Evolutionary conservation across 768 basidiomycete genomes (phyloP).

Genomic region (Calocera cornea): DNA sequence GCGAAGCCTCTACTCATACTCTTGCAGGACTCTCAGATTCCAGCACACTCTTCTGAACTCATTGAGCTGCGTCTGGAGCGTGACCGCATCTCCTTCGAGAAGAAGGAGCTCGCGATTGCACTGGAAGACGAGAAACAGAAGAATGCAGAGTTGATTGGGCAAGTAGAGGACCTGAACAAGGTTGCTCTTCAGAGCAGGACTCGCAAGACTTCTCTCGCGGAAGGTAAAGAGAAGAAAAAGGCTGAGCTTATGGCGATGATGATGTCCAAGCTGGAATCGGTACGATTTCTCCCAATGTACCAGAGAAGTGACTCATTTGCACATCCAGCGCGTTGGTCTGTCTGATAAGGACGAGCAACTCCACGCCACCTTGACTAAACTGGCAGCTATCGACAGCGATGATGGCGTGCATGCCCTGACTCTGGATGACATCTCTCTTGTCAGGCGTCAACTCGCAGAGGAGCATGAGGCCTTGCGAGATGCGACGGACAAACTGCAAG

Average conservation of each 20-base stretch:
- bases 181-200: slow-evolving; percentile 62
- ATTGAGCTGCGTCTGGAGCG: slow-evolving; percentile 85
- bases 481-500: slow-evolving; percentile 74
- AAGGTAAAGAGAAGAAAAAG: slow-evolving; percentile 98
- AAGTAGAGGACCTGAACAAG: slow-evolving; percentile 80
- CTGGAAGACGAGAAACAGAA: slow-evolving; percentile 93
- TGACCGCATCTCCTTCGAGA: slow-evolving; percentile 86
- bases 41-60: slow-evolving; percentile 47
- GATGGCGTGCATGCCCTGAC: slow-evolving; percentile 43
- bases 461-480: slow-evolving; percentile 76
- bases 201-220: slow-evolving; percentile 73
- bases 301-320: slow-evolving; percentile 7
- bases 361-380: slow-evolving; percentile 65
- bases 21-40: slow-evolving; percentile 4
- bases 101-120: slow-evolving; percentile 85
- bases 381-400: slow-evolving; percentile 65
- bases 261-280: slow-evolving; percentile 98
- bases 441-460: slow-evolving; percentile 79
- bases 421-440: slow-evolving; percentile 61
- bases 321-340: slow-evolving; percentile 67
- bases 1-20: not conserved
- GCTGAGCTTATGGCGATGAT: slow-evolving; percentile 98
- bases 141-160: slow-evolving; percentile 69
- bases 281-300: slow-evolving; percentile 30
- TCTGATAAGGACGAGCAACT: slow-evolving; percentile 93